phyloP scores from a whole-genome alignment of 2,329 filamentous ascomycete genomes.

The Fusarium sarcochroum region DNA sequence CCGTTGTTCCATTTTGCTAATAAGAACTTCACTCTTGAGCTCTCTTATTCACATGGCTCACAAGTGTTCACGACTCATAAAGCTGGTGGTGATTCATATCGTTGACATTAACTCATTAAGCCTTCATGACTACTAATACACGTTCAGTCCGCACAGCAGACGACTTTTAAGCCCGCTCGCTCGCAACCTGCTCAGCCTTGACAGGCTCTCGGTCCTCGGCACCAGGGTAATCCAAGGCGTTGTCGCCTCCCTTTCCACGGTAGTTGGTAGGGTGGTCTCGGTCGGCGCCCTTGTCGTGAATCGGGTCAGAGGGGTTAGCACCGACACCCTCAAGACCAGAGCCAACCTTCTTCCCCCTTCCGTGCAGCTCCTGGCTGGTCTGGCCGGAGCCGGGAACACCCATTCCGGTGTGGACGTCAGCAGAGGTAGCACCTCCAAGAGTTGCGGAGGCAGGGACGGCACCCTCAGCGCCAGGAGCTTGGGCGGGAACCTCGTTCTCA shows the following conservation, averaged over 20 bases:
- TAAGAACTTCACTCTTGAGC: too few species aligned
- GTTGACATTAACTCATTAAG: conserved; percentile 38
- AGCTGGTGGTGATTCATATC: conserved; percentile 4
- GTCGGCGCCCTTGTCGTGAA: conserved; percentile 51
- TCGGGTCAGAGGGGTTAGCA: conserved; percentile 49
- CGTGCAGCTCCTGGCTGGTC: conserved; percentile 58
- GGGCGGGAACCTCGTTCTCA: conserved; percentile 53
- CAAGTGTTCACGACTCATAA: too few species aligned
- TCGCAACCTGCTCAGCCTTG: conserved; percentile 44
- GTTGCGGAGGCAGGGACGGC: conserved; percentile 55
- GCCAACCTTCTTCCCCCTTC: conserved; percentile 54
- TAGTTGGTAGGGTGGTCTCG: conserved; percentile 45
- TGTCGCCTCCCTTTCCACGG: conserved; percentile 33
- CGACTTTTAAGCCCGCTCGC: conserved; percentile 34
- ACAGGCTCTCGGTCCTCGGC: conserved; percentile 43
- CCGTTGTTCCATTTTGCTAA: too few species aligned
- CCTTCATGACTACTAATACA: conserved; percentile 27
- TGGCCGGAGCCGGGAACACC: conserved; percentile 61
- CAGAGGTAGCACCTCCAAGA: conserved; percentile 61
- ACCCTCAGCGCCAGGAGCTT: conserved; percentile 49
- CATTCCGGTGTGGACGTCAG: conserved; percentile 59
- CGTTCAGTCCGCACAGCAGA: conserved; percentile 5
- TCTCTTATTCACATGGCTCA: too few species aligned
- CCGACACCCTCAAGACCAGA: conserved; percentile 58
- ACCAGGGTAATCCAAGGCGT: conserved; percentile 34